Evolutionary conservation across 78 protist genomes (phyloP), one percentile per base, ranked within the genome.

Genomic region (Dictyostelium intermedium): DNA sequence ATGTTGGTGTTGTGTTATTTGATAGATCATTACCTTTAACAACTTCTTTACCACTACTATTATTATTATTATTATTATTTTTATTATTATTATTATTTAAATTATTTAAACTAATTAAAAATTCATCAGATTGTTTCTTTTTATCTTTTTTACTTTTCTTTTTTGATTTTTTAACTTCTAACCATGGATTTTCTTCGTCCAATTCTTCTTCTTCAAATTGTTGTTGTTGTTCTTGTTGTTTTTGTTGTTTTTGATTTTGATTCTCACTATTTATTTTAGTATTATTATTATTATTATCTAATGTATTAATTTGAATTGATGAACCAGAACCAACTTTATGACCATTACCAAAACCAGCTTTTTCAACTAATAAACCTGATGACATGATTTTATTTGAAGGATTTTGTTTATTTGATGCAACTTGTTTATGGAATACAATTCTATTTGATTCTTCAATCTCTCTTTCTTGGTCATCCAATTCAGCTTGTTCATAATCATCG

Each of bases 111-210:
- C 35, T 37, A 13, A 89, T 66, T 35, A 89, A 69, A 43, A 89
- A 35, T 47, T 89, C 53, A 53, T 79, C 37, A 11, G 83, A 69
- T 80, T 60, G 47, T 70, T 89, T 89, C 77, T 80, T 89, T 77
- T 89, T 80, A 39, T 80, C 87, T 25, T 89, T 89, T 76, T 69
- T 89, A 32, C 61, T 69, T 18, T 18, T 30, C 25, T 41, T 70
- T 18, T 89, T 78, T 9, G 82, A 32, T 27, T 53, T 86, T 47
- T 56, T 60, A 7, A 56, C 92, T 45, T 89, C 87, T 47, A 89
- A 39, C 94, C 94, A 89, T 81, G 94, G 94, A 69, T 89, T 89
- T 8, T 83, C 89, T 66, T 60, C 81, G 16, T 89, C 87, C n/a
- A 47, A 18, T 6, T 81, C 86, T 50, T 80, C 94, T 39, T 87